Conservation (phyloP, 2,329 filamentous ascomycete species). For the Calonectria hawksworthii region DNA sequence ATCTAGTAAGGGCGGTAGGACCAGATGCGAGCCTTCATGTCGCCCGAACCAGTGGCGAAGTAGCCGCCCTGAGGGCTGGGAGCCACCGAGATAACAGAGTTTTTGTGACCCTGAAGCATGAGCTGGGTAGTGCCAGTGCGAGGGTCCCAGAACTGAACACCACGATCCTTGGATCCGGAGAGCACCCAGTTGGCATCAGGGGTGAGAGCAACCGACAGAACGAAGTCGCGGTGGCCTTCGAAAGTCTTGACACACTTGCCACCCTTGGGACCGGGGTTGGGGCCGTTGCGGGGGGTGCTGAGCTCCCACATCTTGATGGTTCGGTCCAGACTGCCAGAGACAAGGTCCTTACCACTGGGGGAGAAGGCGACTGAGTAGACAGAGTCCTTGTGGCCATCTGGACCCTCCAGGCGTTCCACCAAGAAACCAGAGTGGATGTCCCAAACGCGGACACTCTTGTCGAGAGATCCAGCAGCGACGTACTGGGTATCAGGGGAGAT, state of each 20-base stretch:
- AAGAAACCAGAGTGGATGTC: constrained; percentile 89
- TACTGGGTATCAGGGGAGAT: constrained; percentile 96
- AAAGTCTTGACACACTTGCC: constrained; percentile 97
- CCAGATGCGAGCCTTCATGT: constrained; percentile 99
- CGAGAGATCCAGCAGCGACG: constrained; percentile 93
- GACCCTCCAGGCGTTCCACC: constrained; percentile 91
- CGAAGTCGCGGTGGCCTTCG: constrained; percentile 97
- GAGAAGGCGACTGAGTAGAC: constrained; percentile 98
- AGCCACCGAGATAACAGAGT: constrained; percentile 97
- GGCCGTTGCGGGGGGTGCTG: constrained; percentile 76
- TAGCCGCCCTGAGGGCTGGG: constrained; percentile 89
- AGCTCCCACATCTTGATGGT: constrained; percentile 99
- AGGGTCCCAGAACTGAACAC: constrained; percentile 99
- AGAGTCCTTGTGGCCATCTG: constrained; percentile 95
- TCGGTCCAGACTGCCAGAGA: constrained; percentile 95
- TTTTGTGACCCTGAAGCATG: constrained; percentile 99
- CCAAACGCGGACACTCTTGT: constrained; percentile 99
- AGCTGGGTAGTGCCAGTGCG: constrained; percentile 93
- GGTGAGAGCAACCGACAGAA: constrained; percentile 94
- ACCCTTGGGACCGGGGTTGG: constrained; percentile 79
- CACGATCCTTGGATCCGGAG: constrained; percentile 96
- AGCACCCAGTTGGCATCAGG: constrained; percentile 97
- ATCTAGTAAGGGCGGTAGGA: constrained; percentile 73
- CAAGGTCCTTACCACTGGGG: constrained; percentile 91
- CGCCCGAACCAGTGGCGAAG: constrained; percentile 96